Evolutionary conservation across 1,284 basidiomycete genomes (phyloP).

Genomic region (Ustilago tritici): DNA sequence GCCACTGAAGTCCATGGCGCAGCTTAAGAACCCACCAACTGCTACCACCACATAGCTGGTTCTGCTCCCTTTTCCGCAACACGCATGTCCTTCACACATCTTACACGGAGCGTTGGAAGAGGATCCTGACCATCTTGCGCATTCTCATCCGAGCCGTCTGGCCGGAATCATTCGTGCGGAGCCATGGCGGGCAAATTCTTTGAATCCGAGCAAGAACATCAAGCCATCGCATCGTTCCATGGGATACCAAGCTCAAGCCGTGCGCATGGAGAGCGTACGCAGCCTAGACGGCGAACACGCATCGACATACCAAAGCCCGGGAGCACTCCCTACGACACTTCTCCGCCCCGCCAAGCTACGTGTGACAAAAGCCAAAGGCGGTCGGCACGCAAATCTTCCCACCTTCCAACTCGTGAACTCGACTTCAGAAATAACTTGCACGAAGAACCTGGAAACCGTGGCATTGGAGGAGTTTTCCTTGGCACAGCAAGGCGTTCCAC

Average conservation of each 20-base stretch:
- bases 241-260: conserved; percentile 12
- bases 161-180: neutral
- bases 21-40: neutral
- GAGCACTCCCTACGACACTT: neutral
- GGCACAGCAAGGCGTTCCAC: no score
- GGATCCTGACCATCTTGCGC: neutral
- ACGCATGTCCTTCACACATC: neutral
- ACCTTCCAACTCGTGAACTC: neutral
- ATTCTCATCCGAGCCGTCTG: neutral
- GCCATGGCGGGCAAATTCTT: conserved; percentile 17
- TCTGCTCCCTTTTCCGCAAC: neutral
- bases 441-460: neutral
- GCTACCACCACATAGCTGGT: neutral
- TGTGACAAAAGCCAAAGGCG: neutral
- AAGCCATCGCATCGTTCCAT: conserved; percentile 3
- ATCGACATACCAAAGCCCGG: conserved; percentile 21
- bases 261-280: neutral
- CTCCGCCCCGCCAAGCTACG: neutral
- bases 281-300: neutral
- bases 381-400: neutral
- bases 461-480: no score
- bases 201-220: neutral
- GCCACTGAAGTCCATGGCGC: neutral
- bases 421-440: neutral
- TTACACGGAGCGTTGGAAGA: neutral